Evolutionary conservation across 2,329 filamentous ascomycete species (phyloP).

Genomic region (Laburnicola sp.): DNA sequence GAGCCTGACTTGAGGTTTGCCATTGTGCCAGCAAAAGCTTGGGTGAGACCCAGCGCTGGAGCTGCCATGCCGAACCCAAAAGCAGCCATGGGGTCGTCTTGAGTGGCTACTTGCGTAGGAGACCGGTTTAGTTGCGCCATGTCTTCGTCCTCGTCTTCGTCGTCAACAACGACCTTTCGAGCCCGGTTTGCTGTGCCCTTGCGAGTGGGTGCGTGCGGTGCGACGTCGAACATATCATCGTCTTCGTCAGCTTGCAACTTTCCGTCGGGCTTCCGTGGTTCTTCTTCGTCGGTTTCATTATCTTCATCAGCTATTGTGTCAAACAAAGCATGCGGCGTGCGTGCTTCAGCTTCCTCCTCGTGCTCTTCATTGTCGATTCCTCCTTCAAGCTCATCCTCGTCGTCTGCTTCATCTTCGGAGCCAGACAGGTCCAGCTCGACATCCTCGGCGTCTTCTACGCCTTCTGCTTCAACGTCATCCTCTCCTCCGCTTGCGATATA

Average conservation of each 20-base stretch:
- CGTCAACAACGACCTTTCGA: constrained; percentile 64
- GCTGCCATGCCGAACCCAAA: constrained; percentile 46
- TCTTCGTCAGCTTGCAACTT: constrained; percentile 36
- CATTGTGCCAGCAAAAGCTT: constrained; percentile 90
- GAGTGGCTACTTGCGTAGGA: constrained; percentile 28
- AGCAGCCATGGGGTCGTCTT: constrained; percentile 41
- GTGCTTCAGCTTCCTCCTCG: constrained; percentile 36
- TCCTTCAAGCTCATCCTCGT: constrained; percentile 29
- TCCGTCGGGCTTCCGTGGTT: constrained; percentile 19
- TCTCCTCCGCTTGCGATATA: constrained; percentile 53
- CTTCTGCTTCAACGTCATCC: constrained; percentile 47
- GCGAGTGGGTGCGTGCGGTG: constrained; percentile 51
- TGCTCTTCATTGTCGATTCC: constrained; percentile 39
- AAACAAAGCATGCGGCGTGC: constrained; percentile 39
- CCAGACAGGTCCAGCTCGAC: constrained; percentile 49
- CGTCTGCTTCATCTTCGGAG: constrained; percentile 46
- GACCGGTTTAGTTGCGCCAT: constrained; percentile 19
- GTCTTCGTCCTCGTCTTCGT: constrained; percentile 53
- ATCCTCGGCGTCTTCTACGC: constrained; percentile 46
- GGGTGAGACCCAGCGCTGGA: constrained; percentile 70
- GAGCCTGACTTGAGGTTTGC: constrained; percentile 59
- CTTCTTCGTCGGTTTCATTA: constrained; percentile 36
- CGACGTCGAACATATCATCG: constrained; percentile 50
- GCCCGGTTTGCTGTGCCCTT: constrained; percentile 55
- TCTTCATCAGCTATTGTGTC: constrained; percentile 49